Conservation (phyloP, 2,329 filamentous ascomycete genomes). For the Orbilia javanica region DNA sequence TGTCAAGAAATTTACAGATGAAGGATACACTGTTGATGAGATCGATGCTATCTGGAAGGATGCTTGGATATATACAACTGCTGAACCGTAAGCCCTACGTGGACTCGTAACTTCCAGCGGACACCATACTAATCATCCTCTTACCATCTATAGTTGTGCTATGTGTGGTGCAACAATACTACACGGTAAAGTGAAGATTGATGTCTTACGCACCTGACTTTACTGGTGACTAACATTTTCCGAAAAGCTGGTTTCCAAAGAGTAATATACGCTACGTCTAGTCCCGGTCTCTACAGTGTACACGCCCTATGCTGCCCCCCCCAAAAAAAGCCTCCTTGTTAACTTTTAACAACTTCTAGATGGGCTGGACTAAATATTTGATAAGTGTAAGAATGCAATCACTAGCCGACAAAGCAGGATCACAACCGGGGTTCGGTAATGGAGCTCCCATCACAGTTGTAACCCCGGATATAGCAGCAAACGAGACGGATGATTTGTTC, state of each 20-base stretch:
- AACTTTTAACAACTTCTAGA: background rate
- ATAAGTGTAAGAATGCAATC: slow-evolving; percentile 52
- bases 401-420: slow-evolving; percentile 34
- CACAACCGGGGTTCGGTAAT: slow-evolving; percentile 36
- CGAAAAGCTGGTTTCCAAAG: slow-evolving; percentile 45
- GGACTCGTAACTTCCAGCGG: background rate
- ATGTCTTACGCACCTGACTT: background rate
- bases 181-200: slow-evolving; percentile 25
- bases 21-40: slow-evolving; percentile 30
- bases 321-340: background rate
- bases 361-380: slow-evolving; percentile 47
- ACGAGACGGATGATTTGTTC: slow-evolving; percentile 49
- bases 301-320: background rate
- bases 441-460: slow-evolving; percentile 46
- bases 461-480: slow-evolving; percentile 36
- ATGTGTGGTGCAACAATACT: slow-evolving; percentile 53
- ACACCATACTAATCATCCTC: no score
- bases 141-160: slow-evolving; percentile 17
- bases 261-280: slow-evolving; percentile 47
- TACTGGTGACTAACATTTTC: background rate
- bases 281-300: slow-evolving; percentile 38
- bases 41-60: slow-evolving; percentile 47
- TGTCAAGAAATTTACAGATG: slow-evolving; percentile 37
- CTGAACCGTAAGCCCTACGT: slow-evolving; percentile 40
- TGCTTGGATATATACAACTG: slow-evolving; percentile 55